Conservation (phyloP, 208 protist species). For the Trypanosoma avium region DNA sequence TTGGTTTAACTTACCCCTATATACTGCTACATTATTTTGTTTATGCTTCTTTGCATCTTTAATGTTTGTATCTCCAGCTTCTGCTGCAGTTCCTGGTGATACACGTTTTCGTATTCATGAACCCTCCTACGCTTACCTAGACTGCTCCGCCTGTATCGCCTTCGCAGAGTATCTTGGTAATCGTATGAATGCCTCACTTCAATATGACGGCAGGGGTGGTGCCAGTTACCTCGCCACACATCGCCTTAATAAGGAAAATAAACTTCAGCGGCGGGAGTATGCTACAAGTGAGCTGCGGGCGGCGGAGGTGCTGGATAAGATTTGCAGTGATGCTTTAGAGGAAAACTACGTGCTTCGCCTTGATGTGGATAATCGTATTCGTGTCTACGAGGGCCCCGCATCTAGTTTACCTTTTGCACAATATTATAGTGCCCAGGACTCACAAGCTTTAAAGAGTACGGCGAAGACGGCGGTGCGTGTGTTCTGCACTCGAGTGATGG, state of each 20-base stretch:
- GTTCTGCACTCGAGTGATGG: slow-evolving; percentile 57
- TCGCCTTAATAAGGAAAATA: slow-evolving; percentile 38
- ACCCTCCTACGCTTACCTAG: slow-evolving; percentile 56
- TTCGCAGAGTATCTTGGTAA: slow-evolving; percentile 52
- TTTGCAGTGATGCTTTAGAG: slow-evolving; percentile 42
- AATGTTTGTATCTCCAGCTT: not conserved
- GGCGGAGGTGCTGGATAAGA: slow-evolving; percentile 72
- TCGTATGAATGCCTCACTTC: slow-evolving; percentile 66
- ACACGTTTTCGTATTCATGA: slow-evolving; percentile 24
- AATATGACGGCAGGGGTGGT: slow-evolving; percentile 24
- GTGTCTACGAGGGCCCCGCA: slow-evolving; percentile 41
- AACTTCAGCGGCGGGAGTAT: slow-evolving; percentile 41
- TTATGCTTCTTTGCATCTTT: not conserved
- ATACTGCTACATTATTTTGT: too few relatives aligned
- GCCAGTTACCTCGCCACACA: slow-evolving; percentile 52
- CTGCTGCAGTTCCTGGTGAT: slow-evolving; percentile 6
- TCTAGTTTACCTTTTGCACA: slow-evolving; percentile 29
- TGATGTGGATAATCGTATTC: slow-evolving; percentile 57
- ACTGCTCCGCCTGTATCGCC: slow-evolving; percentile 80
- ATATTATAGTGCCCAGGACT: slow-evolving; percentile 56
- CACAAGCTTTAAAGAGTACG: slow-evolving; percentile 26
- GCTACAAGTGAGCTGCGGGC: slow-evolving; percentile 69
- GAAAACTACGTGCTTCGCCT: slow-evolving; percentile 53
- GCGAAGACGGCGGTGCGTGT: slow-evolving; percentile 22
- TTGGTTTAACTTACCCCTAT: too few relatives aligned